Base-by-base conservation (phyloP, 176 grass and related monocot genomes). In the Elymus sibiricus region DNA sequence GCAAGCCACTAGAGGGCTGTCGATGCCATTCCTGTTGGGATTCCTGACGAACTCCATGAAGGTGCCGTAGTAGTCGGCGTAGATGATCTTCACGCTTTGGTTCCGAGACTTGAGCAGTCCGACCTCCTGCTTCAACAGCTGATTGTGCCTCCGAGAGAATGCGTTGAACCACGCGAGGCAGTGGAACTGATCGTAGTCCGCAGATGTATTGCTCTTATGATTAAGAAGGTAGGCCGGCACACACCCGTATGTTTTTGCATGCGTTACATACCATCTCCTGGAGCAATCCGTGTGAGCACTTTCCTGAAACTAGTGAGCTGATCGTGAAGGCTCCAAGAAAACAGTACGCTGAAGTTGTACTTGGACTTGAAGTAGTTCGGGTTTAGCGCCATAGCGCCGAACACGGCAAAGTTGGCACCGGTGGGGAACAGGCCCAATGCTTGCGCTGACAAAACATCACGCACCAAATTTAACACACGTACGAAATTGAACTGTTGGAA, bases 331-430 rank as follows among this genome's bases (percentile, higher is more conserved):
- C 51, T 55, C 51, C 51, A 55, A 21, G 16, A 19, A 55, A 55
- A 55, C 51, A 17, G 51, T 55, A 55, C 51, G 8, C 51, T 55
- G 17, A 19, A 55, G 17, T 55, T 55, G 21, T 55, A 55, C 17
- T 2, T 55, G 17, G 51, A 55, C 51, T 55, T 55, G 51, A 55
- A 21, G 51, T 55, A 55, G 51, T 21, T 21, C 17, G 51, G 51
- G 51, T 8, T 55, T 17, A 97, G 74, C 12, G 78, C 95, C 22
- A 53, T 86, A 7, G 88, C 74, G 4, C 70, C 88, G 0, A 31
- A 75, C 39, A 94, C 69, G 0, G 92, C 88, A 46, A 94, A 94
- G 83, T 97, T 97, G 5, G 86, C 90, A 13, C 95, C 92, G 19
- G 47, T 56, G 3, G 39, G 61, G 78, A 90, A 97, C 51, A 55